A percentile compares a stretch with the other conserved stretches of the same genome.
These are phyloP conservation scores for Flaveria floridana DNA, from an alignment of 140 eudicot species.

Conservation along the genomic window DNA sequence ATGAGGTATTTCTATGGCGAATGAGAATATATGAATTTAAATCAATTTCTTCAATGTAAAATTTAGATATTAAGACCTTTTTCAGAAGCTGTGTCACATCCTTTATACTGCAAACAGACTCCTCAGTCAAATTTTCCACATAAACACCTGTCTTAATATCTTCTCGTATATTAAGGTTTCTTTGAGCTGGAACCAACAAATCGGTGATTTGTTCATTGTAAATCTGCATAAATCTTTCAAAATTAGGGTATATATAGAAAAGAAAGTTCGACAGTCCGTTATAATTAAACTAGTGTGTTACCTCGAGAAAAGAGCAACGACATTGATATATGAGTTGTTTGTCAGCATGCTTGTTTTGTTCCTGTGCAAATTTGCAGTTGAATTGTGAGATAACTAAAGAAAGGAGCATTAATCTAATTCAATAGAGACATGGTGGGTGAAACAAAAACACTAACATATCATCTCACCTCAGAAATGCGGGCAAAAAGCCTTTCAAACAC, in stretches of 20 bases:
- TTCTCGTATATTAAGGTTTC: constrained; percentile 90
- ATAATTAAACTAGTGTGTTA: constrained; percentile 16
- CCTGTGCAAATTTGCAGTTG: constrained; percentile 46
- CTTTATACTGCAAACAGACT: constrained; percentile 63
- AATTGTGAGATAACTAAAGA: constrained; percentile 12
- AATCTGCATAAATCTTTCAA: constrained; percentile 49
- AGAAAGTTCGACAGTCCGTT: background rate
- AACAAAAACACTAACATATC: background rate
- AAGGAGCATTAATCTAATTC: background rate
- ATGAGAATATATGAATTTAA: constrained; percentile 1
- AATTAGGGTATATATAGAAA: constrained; percentile 16
- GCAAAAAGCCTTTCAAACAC: constrained; percentile 73
- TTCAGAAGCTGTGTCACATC: constrained; percentile 79
- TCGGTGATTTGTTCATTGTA: constrained; percentile 97
- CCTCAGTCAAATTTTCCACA: constrained; percentile 92
- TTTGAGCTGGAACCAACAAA: constrained; percentile 77
- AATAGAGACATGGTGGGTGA: background rate
- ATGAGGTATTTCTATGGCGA: background rate
- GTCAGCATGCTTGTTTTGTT: constrained; percentile 74
- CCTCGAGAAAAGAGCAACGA: constrained; percentile 99
- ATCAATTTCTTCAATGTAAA: constrained; percentile 5
- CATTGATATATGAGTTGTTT: constrained; percentile 83
- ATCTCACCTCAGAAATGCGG: constrained; percentile 76
- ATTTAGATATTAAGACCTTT: constrained; percentile 46
- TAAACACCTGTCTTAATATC: constrained; percentile 90